Evolutionary conservation across 306 rosid genomes (phyloP).

Genomic region (Parietaria judaica): DNA sequence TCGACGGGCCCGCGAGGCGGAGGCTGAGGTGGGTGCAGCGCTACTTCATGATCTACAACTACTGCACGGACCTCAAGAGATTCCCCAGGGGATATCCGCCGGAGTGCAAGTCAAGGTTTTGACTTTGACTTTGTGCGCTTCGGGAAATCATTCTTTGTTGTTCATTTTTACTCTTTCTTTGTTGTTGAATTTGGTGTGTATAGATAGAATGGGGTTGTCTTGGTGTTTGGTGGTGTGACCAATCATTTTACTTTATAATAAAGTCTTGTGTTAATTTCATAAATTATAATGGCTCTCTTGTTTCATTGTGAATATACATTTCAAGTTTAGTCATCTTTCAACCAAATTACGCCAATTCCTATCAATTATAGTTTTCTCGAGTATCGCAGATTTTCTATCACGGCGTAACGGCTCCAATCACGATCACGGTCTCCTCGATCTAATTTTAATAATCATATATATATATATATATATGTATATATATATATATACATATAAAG

Average conservation of each 20-base stretch:
- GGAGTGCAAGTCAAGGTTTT: conserved; percentile 38
- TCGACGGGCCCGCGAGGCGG: conserved; percentile 60
- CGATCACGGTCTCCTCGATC: no score
- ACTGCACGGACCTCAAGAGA: conserved; percentile 64
- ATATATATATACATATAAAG: no score
- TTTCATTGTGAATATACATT: no score
- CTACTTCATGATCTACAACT: conserved; percentile 82
- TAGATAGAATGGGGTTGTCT: background rate
- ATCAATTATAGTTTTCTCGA: no score
- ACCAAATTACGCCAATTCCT: no score
- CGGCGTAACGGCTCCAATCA: no score
- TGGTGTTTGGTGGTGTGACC: conserved; percentile 13
- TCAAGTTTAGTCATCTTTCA: no score
- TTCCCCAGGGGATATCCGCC: conserved; percentile 63
- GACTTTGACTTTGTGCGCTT: background rate
- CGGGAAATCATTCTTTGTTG: background rate
- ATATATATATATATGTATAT: no score
- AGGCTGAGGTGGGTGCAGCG: conserved; percentile 81
- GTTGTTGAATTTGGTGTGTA: background rate
- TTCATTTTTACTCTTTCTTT: no score
- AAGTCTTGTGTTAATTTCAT: background rate
- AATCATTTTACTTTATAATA: background rate
- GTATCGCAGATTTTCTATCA: no score
- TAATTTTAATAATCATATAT: no score
- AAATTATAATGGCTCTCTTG: no score